Evolutionary conservation across 2,329 filamentous ascomycete genomes (phyloP).

Genomic region (Fusarium cyanostomum): DNA sequence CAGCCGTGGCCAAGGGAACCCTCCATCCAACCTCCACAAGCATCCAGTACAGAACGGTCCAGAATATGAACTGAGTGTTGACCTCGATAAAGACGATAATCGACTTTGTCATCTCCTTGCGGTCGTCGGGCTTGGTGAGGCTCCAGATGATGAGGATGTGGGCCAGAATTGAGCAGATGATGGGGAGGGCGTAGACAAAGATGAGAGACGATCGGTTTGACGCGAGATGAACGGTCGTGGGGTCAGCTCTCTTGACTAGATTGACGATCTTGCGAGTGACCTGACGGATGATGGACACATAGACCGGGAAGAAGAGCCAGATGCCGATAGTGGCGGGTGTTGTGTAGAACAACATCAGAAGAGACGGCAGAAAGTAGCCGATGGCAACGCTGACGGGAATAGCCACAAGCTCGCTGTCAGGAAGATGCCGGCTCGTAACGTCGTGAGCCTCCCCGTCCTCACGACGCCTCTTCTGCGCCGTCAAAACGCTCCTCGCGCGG

Average conservation of each 20-base stretch:
- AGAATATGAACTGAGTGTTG: slow-evolving; percentile 55
- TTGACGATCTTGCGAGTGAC: slow-evolving; percentile 45
- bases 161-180: slow-evolving; percentile 54
- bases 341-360: slow-evolving; percentile 57
- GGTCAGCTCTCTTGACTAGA: slow-evolving; percentile 40
- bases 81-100: slow-evolving; percentile 58
- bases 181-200: slow-evolving; percentile 57
- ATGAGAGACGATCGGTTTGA: slow-evolving; percentile 50
- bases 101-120: slow-evolving; percentile 60
- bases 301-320: slow-evolving; percentile 65
- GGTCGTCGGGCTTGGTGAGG: slow-evolving; percentile 54
- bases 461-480: slow-evolving; percentile 21
- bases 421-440: slow-evolving; percentile 50
- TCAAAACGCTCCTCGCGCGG: slow-evolving; percentile 51
- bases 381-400: slow-evolving; percentile 60
- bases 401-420: slow-evolving; percentile 64
- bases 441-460: slow-evolving; percentile 30
- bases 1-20: slow-evolving; percentile 47
- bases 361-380: slow-evolving; percentile 58
- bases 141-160: slow-evolving; percentile 56
- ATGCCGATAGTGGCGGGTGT: slow-evolving; percentile 50
- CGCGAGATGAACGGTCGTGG: slow-evolving; percentile 55
- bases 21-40: slow-evolving; percentile 60
- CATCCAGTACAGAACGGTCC: slow-evolving; percentile 64
- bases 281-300: slow-evolving; percentile 56